Evolutionary conservation across 1,284 basidiomycete species (phyloP).

Genomic region (Cryptococcus sp.): DNA sequence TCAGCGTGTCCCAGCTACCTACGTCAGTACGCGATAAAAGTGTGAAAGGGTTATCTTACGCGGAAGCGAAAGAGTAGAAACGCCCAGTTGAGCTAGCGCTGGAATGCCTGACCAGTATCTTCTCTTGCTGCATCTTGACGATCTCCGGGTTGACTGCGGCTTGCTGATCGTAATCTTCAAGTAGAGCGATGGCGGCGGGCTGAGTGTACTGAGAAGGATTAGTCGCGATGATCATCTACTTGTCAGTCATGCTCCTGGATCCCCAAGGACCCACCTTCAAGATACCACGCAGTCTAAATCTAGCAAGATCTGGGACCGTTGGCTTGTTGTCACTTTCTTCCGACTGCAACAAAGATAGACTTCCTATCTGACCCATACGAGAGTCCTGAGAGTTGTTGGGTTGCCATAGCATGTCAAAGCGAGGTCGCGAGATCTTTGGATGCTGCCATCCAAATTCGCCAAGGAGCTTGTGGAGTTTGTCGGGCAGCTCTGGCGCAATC

Average conservation of each 20-base stretch:
- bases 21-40: conserved; percentile 3
- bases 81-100: conserved; percentile 11
- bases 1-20: conserved; percentile 41
- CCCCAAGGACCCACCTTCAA: conserved; percentile 58
- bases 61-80: conserved; percentile 11
- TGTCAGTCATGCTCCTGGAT: not conserved
- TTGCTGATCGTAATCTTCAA: conserved; percentile 57
- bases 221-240: conserved; percentile 69
- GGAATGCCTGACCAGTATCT: conserved; percentile 23
- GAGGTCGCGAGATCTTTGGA: too few relatives aligned
- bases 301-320: conserved; percentile 6
- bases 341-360: conserved; percentile 49
- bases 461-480: too few relatives aligned
- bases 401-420: conserved; percentile 58
- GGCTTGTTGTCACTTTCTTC: conserved; percentile 45
- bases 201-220: conserved; percentile 63
- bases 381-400: conserved; percentile 69
- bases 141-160: conserved; percentile 55
- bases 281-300: conserved; percentile 59
- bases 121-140: conserved; percentile 25
- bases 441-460: too few relatives aligned
- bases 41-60: conserved; percentile 5
- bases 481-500: too few relatives aligned
- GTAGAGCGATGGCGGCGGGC: conserved; percentile 55
- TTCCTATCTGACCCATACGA: conserved; percentile 57